Evolutionary conservation across 768 basidiomycete genomes (phyloP).

Genomic region (Naganishia onofrii): DNA sequence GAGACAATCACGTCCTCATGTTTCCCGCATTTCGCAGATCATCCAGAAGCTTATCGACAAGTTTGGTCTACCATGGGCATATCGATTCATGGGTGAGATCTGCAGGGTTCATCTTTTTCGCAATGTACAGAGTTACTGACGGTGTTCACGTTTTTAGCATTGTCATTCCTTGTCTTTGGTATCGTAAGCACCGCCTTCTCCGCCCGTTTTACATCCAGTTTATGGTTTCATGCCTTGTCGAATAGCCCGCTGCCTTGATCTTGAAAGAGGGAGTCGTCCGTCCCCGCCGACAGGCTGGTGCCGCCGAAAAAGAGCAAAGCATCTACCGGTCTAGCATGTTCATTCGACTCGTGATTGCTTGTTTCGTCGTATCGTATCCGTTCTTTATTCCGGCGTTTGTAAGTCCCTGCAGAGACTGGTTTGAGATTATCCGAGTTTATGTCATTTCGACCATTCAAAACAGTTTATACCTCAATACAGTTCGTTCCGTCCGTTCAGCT

Average conservation of each 20-base stretch:
- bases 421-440: background rate
- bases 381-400: slow-evolving; percentile 30
- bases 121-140: background rate
- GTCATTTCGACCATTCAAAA: background rate
- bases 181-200: background rate
- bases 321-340: slow-evolving; percentile 16
- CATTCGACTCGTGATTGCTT: slow-evolving; percentile 19
- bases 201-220: background rate
- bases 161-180: background rate
- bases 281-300: background rate
- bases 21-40: background rate
- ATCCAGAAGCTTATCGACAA: slow-evolving; percentile 24
- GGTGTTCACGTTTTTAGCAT: background rate
- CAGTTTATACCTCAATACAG: slow-evolving; percentile 28
- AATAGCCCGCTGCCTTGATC: slow-evolving; percentile 22
- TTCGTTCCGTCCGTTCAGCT: background rate
- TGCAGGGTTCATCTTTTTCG: too few species aligned
- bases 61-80: slow-evolving; percentile 23
- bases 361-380: slow-evolving; percentile 25
- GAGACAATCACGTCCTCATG: background rate
- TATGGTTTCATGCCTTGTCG: background rate
- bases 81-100: slow-evolving; percentile 26
- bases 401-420: background rate
- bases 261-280: slow-evolving; percentile 11
- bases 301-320: slow-evolving; percentile 10